Evolutionary conservation across 2,329 filamentous ascomycete species (phyloP).

Genomic region (Cladosporium sp.): DNA sequence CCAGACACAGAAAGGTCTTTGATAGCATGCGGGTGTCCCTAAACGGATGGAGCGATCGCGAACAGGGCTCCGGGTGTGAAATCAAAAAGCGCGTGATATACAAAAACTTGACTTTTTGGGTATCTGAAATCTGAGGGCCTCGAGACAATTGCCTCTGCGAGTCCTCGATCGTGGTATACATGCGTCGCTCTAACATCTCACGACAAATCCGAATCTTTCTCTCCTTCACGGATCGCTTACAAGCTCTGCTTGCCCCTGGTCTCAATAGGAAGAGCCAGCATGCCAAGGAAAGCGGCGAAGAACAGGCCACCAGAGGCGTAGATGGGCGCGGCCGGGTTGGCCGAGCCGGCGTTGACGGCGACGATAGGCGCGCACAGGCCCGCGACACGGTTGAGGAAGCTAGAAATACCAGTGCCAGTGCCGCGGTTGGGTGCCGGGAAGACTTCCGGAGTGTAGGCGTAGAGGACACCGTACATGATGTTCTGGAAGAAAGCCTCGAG

Average conservation of each 20-base stretch:
- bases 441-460: conserved; percentile 70
- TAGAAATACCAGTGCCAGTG: conserved; percentile 65
- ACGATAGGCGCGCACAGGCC: conserved; percentile 65
- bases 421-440: conserved; percentile 68
- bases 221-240: conserved; percentile 19
- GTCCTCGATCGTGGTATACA: no score
- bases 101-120: no score
- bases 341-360: conserved; percentile 41
- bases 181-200: no score
- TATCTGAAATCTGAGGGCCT: no score
- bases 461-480: conserved; percentile 71
- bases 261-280: conserved; percentile 39
- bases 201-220: neutral
- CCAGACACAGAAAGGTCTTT: no score
- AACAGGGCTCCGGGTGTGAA: no score
- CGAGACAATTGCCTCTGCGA: no score
- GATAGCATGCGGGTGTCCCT: no score
- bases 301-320: conserved; percentile 39
- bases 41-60: no score
- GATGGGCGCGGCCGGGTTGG: conserved; percentile 37
- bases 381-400: conserved; percentile 62
- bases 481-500: conserved; percentile 65
- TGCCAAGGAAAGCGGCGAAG: conserved; percentile 38
- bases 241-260: conserved; percentile 38
- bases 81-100: no score